phyloP scores from a whole-genome alignment of 2,329 filamentous ascomycete species.

The Colletotrichum destructivum region DNA sequence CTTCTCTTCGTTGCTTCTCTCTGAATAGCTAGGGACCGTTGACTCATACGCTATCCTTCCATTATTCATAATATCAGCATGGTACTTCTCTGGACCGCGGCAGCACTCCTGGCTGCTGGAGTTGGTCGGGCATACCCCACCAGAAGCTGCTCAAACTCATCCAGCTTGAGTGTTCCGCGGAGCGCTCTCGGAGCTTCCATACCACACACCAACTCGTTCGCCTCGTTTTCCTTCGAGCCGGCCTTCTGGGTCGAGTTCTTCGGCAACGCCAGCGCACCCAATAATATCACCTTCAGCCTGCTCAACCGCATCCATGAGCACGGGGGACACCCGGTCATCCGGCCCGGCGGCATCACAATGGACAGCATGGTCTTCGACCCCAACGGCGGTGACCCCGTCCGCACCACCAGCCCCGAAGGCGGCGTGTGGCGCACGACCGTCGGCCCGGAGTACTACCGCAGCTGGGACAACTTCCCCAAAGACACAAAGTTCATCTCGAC shows the following conservation, averaged over 20 bases:
- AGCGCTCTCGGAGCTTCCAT: conserved; percentile 38
- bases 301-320: conserved; percentile 39
- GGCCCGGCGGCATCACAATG: conserved; percentile 44
- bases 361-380: conserved; percentile 44
- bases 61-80: background rate
- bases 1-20: background rate
- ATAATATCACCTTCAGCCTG: conserved; percentile 39
- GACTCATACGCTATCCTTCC: background rate
- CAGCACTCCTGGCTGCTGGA: conserved; percentile 11
- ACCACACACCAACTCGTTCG: conserved; percentile 39
- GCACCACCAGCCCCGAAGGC: conserved; percentile 41
- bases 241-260: conserved; percentile 45
- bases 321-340: conserved; percentile 39
- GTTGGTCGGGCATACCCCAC: conserved; percentile 8
- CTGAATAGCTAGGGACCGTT: no score
- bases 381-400: conserved; percentile 34
- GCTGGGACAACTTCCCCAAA: conserved; percentile 42
- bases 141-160: background rate
- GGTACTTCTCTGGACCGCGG: conserved; percentile 12
- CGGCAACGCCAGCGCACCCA: conserved; percentile 39
- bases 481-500: conserved; percentile 43
- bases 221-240: conserved; percentile 43
- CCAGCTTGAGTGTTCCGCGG: background rate
- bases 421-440: conserved; percentile 36
- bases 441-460: conserved; percentile 26